Base-by-base conservation (phyloP, 305 asterid genomes). In the Fraxinus dipetala region DNA sequence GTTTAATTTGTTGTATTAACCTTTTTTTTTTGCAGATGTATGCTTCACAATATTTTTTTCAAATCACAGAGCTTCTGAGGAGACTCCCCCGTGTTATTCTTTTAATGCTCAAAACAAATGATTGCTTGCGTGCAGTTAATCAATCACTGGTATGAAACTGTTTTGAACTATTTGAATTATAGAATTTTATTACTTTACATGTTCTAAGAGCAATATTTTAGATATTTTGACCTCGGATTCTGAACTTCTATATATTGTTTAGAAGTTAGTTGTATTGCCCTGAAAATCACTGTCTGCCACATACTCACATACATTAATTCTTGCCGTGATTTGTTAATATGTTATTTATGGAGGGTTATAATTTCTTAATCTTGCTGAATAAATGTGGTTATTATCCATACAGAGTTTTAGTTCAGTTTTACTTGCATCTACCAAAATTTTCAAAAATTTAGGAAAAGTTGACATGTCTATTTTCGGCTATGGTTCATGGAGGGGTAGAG, bases 71-170 rank as follows among this genome's bases (percentile, higher is more conserved):
- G 92, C 97, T 96, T 75, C 89, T 96, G 63, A 86, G 96, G 89
- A 91, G 97, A 90, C 91, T 96, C 83, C 98, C 98, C 38, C 97
- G 99, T 69, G 98, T 93, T 76, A 94, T 96, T 84, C 97, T 96
- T 67, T 80, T 96, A 69, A 94, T 94, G 99, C 93, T 96, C 32
- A 96, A 96, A 87, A 96, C 98, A 75, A 96, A 94, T 83, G 99
- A 94, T 87, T 96, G 99, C 92, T 87, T 96, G 84, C 94, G 97
- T 63, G 89, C 99, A 51, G 95, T 93, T 59, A 92, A 95, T 86
- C 90, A 90, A 83, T 87, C 93, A 59, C 89, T 94, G 98, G 99
- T 94, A 91, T 38, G 96, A 26, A 13, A 30, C 16, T 72, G 75
- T 24, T 63, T 59, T 31, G 2, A 63, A 67, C 48, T 72, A 76